Percentiles rank a stretch among this genome's conserved stretches.
These are phyloP conservation scores for Glycine soja DNA, from an alignment of 306 rosid species.

Conservation along the genomic window DNA sequence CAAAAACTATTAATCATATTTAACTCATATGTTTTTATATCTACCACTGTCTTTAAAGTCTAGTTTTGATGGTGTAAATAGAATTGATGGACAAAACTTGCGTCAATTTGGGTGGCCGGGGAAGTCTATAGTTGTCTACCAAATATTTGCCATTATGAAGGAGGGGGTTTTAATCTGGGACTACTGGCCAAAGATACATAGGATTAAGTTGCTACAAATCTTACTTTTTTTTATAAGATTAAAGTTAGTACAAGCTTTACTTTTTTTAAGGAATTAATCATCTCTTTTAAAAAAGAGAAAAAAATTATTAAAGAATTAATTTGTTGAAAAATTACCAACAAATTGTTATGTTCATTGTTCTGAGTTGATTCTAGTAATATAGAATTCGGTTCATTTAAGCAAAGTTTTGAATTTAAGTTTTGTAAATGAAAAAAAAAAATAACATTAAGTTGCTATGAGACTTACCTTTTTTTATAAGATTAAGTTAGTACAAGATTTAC, in stretches of 20 bases:
- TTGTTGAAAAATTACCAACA: too few species aligned
- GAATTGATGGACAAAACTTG: neutral
- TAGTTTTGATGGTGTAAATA: neutral
- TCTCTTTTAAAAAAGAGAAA: neutral
- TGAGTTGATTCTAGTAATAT: too few species aligned
- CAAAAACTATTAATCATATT: constrained; percentile 49
- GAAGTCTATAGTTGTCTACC: neutral
- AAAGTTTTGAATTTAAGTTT: too few species aligned
- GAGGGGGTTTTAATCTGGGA: constrained; percentile 13
- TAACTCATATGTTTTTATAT: neutral
- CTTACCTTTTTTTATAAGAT: too few species aligned
- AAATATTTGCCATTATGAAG: neutral
- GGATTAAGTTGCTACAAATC: neutral
- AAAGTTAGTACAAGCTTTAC: neutral
- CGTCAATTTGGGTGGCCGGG: neutral
- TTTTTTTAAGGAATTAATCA: neutral
- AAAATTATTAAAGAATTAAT: too few species aligned
- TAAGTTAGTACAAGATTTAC: too few species aligned
- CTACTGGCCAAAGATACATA: neutral
- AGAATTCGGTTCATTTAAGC: too few species aligned
- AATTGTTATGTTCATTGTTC: too few species aligned
- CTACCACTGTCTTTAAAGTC: neutral
- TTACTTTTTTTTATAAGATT: too few species aligned
- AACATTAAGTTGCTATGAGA: too few species aligned
- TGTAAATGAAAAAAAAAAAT: too few species aligned